These are phyloP conservation scores for Tetratostichococcus sp. DNA, from an alignment of 139 green algal species.

Conservation along the genomic window DNA sequence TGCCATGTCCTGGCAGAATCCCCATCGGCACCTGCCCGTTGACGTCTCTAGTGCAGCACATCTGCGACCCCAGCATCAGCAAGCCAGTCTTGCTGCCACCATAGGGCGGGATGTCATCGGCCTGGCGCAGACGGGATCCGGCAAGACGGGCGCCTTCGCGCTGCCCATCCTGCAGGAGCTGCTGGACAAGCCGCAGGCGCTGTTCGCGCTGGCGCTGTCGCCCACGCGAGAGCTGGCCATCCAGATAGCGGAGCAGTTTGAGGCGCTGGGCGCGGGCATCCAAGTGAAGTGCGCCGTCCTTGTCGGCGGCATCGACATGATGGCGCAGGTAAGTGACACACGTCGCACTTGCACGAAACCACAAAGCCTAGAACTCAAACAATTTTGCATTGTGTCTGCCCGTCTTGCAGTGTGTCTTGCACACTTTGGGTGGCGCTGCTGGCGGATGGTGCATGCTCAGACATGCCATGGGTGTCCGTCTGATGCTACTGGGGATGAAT, in stretches of 20 bases:
- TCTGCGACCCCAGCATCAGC: too few species aligned
- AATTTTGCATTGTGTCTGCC: too few species aligned
- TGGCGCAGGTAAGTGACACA: conserved; percentile 61
- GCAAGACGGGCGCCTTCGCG: conserved; percentile 97
- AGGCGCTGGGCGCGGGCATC: conserved; percentile 88
- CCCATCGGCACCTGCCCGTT: too few species aligned
- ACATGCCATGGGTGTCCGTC: too few species aligned
- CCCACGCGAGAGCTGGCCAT: conserved; percentile 97
- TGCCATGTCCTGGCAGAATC: too few species aligned
- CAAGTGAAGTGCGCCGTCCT: conserved; percentile 82
- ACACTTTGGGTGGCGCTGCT: too few species aligned
- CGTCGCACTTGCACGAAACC: too few species aligned
- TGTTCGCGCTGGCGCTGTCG: conserved; percentile 92
- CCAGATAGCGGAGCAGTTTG: conserved; percentile 98
- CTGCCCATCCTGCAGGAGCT: conserved; percentile 93
- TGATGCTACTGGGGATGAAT: too few species aligned
- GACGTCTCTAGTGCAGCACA: too few species aligned
- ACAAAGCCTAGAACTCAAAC: too few species aligned
- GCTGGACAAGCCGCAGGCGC: conserved; percentile 82
- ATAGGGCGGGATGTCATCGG: conserved; percentile 94
- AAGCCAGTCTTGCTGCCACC: background rate
- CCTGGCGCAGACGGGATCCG: conserved; percentile 94
- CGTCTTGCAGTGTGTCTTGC: too few species aligned
- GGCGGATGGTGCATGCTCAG: too few species aligned
- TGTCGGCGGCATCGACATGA: conserved; percentile 98